Conservation (phyloP, 2,329 filamentous ascomycete genomes). For the Acarospora socialis region DNA sequence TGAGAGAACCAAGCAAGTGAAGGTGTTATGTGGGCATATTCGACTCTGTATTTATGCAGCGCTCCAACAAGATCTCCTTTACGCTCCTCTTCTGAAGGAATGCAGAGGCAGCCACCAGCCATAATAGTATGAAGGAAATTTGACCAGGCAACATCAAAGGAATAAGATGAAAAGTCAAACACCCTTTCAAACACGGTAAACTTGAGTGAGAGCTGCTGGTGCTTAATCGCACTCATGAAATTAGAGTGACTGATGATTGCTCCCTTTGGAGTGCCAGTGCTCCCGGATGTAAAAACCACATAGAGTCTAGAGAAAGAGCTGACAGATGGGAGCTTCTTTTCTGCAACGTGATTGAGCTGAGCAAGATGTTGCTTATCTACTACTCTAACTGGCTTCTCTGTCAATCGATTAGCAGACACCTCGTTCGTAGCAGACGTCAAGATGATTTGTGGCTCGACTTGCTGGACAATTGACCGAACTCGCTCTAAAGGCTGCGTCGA, state of each 20-base stretch:
- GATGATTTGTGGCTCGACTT: slow-evolving; percentile 21
- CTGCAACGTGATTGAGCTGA: too few species aligned
- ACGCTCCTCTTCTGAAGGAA: slow-evolving; percentile 13
- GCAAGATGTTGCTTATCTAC: too few species aligned
- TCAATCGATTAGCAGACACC: slow-evolving; percentile 16
- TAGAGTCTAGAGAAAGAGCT: too few species aligned
- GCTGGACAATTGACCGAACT: slow-evolving; percentile 21
- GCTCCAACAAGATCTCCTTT: slow-evolving; percentile 9
- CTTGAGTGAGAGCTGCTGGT: too few species aligned
- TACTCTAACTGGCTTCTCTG: too few species aligned
- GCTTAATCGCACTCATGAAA: slow-evolving; percentile 1
- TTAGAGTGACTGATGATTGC: slow-evolving; percentile 6
- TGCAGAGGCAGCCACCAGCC: slow-evolving; percentile 15
- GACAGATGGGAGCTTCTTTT: too few species aligned
- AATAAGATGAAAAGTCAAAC: slow-evolving; percentile 14
- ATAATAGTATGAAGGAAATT: slow-evolving; percentile 15
- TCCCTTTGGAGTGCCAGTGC: slow-evolving; percentile 9
- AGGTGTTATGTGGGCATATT: slow-evolving; percentile 16
- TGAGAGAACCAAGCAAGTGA: slow-evolving; percentile 14
- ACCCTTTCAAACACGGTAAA: slow-evolving; percentile 8
- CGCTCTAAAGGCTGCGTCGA: slow-evolving; percentile 22
- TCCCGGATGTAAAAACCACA: slow-evolving; percentile 8
- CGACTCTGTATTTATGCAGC: slow-evolving; percentile 14
- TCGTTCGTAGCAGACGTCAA: slow-evolving; percentile 16
- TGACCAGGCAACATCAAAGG: slow-evolving; percentile 13